A percentile compares a stretch with the other conserved stretches of the same genome.
Evolutionary conservation across 345 rosid species (phyloP).

Genomic region (Lepidium africanum): DNA sequence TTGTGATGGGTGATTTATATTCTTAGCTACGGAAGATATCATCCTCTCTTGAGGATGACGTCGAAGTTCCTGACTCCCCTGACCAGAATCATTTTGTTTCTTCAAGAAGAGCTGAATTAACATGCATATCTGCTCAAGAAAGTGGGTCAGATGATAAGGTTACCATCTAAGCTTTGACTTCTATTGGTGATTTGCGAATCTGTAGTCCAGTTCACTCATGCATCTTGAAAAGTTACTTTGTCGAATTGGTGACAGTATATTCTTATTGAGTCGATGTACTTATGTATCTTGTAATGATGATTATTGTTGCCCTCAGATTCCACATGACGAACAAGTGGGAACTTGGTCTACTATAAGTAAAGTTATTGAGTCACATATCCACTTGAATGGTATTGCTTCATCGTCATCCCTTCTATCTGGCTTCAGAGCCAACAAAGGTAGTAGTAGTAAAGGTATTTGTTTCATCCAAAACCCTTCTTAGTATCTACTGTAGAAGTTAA

Average conservation of each 20-base stretch:
- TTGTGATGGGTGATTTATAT: constrained; percentile 17
- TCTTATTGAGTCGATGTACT: neutral
- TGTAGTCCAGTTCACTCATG: neutral
- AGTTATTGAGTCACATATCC: constrained; percentile 32
- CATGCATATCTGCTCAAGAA: constrained; percentile 27
- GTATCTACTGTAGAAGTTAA: neutral
- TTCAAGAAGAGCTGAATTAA: constrained; percentile 20
- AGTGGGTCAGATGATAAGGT: constrained; percentile 30
- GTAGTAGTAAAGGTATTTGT: constrained; percentile 39
- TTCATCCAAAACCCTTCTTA: neutral
- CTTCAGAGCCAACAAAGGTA: constrained; percentile 29
- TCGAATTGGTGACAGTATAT: constrained; percentile 8
- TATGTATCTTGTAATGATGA: constrained; percentile 5
- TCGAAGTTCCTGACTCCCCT: constrained; percentile 51
- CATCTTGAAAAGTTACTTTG: neutral
- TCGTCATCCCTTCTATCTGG: constrained; percentile 30
- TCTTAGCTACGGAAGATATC: constrained; percentile 22
- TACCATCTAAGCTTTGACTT: neutral
- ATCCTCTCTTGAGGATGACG: constrained; percentile 38
- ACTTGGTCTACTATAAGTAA: constrained; percentile 29
- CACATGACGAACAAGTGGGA: constrained; percentile 20
- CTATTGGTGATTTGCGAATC: neutral
- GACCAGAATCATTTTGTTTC: constrained; percentile 27
- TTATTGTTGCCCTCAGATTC: constrained; percentile 13
- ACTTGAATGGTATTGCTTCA: constrained; percentile 31